Evolutionary conservation across 108 stramenopile species (phyloP), one percentile per base, ranked within the genome.

Genomic region (Skeletonema grethae): DNA sequence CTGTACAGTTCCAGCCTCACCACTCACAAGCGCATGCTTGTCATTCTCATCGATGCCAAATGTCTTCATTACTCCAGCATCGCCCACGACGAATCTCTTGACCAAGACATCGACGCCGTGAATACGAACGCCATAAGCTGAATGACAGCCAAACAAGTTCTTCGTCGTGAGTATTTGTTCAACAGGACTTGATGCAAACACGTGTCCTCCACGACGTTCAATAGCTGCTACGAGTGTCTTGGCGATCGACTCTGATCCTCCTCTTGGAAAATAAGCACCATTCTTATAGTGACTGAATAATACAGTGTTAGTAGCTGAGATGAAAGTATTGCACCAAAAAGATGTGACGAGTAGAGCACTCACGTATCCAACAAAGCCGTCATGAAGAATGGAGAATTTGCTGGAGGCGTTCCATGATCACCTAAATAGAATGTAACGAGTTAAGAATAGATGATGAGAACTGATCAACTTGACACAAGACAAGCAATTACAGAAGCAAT

Each of bases 371-470:
- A 43, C 11, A 68, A 24, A 41, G 76, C 76, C 8, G 69, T 70
- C 65, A 77, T 57, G 46, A 72, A 77, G 20, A 77, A 55, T 4
- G 76, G 71, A 29, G 46, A 65, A 12, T 53, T 11, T 32, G 32
- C 28, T 6, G 76, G 76, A 22, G 76, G 67, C 29, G 57, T 65
- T 24, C 76, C 70, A 9, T 72, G 63, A 59, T 77, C 76, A 10
- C 74, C 74, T 43, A 43, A 43, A 43, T 15, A 15, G 32, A 34
- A 34, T 0, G 32, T 4, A 58, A 24, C 12, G 20, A 28, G 32
- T 12, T 58, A 13, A 20, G 12, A 31, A 32, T 20, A 58, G 20
- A 58, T n/a, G 1, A 34, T 28, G 57, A 58, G 28, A 31, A 0
- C 11, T 32, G 18, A 31, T 31, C 32, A 28, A 31, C 20, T 16